Evolutionary conservation across 106 monocot species (phyloP), one percentile per base, ranked within the genome.

Genomic region (Narthecium ossifragum): DNA sequence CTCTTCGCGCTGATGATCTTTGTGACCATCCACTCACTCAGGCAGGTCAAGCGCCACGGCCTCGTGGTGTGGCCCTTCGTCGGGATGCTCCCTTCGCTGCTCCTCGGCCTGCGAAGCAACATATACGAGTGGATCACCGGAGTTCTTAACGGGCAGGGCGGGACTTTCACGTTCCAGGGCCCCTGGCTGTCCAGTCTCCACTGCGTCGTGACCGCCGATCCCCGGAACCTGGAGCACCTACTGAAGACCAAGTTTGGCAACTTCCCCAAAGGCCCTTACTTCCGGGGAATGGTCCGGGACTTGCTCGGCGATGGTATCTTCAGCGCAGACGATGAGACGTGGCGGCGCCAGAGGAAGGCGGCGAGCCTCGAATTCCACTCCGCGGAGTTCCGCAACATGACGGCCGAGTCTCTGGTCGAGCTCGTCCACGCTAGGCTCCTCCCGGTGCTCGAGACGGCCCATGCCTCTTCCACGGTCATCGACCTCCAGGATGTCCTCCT

Each of bases 331-430:
- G 94, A 81, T 32, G 94, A 89, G 18, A 38, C 52, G 21, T 94
- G 94, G 94, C 74, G 89, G 8, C 55, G 63, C 18, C 90, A 94
- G 73, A 53, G 94, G 0, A 80, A 80, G 67, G 67, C 70, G 5
- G 94, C 90, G 0, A 94, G 89, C 70, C 54, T 86, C 1, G 90
- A 94, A 75, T 94, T 94, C 59, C 94, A 94, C 70, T 94, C 94
- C 2, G 62, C 94, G 0, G 80, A 70, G 68, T 94, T 94, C 63
- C 83, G 94, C 0, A 32, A 71, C 26, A 50, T 90, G 67, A 90
- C 94, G 3, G 80, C 71, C 4, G 47, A 63, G 9, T 86, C 94
- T 13, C 60, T 94, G 15, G 67, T 68, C 12, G 78, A 85, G 73
- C 86, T 96, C 32, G 94, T 96, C 15, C 90, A 86, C 58, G 34